These are phyloP conservation scores for Metschnikowia cubensis DNA, from an alignment of 805 yeast genomes.

Conservation along the genomic window DNA sequence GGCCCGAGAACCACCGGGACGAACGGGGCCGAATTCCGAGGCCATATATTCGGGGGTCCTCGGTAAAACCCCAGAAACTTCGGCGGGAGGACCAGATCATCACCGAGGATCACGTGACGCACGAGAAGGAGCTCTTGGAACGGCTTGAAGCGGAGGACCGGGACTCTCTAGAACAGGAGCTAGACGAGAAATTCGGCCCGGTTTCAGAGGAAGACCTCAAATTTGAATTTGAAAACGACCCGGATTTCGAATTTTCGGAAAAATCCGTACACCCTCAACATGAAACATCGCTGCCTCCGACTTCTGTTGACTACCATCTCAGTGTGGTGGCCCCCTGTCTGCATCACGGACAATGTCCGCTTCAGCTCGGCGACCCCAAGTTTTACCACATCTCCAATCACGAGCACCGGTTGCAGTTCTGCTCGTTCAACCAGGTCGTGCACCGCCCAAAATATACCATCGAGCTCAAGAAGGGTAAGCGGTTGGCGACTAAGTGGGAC, in stretches of 20 bases:
- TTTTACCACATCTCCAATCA: slow-evolving; percentile 57
- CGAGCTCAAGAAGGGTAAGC: slow-evolving; percentile 81
- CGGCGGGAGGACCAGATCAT: slow-evolving; percentile 34
- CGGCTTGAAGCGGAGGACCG: slow-evolving; percentile 21
- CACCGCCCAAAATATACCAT: slow-evolving; percentile 74
- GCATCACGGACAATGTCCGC: slow-evolving; percentile 82
- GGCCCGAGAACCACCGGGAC: slow-evolving; percentile 65
- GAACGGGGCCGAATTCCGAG: slow-evolving; percentile 66
- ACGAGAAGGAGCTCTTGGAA: slow-evolving; percentile 30
- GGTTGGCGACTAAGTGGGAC: slow-evolving; percentile 71
- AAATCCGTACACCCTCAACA: slow-evolving; percentile 5
- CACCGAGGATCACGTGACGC: slow-evolving; percentile 32
- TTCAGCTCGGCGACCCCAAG: slow-evolving; percentile 73
- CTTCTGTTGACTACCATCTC: slow-evolving; percentile 45
- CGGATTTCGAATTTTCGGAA: slow-evolving; percentile 23
- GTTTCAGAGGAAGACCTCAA: slow-evolving; percentile 41
- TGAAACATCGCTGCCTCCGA: slow-evolving; percentile 11
- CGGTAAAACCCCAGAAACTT: slow-evolving; percentile 37
- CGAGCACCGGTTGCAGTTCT: slow-evolving; percentile 60
- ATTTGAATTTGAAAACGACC: slow-evolving; percentile 44
- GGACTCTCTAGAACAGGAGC: slow-evolving; percentile 25
- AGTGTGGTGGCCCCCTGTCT: slow-evolving; percentile 84
- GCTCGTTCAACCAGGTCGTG: slow-evolving; percentile 68
- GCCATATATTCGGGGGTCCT: slow-evolving; percentile 56
- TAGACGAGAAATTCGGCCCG: slow-evolving; percentile 40